Conservation (phyloP, 73 alveolate species). For the Symbiodinium pilosum region DNA sequence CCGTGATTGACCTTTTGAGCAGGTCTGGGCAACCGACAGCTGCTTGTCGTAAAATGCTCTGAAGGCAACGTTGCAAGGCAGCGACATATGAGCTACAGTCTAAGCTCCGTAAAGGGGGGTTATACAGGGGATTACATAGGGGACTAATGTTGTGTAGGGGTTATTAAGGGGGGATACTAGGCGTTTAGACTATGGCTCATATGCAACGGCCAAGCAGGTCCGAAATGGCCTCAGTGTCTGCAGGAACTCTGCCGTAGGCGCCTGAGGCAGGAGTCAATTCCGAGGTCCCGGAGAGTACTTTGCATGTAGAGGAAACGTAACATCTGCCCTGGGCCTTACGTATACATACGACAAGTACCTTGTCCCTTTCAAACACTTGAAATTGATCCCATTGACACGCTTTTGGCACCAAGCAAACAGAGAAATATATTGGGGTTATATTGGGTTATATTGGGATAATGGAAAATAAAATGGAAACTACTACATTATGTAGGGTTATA, state of each 20-base stretch:
- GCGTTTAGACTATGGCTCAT: background rate
- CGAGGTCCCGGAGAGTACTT: background rate
- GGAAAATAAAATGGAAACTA: too few relatives aligned
- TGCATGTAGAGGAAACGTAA: background rate
- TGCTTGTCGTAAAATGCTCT: background rate
- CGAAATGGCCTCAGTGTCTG: conserved; percentile 27
- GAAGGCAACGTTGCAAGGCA: background rate
- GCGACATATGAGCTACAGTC: background rate
- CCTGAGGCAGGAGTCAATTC: background rate
- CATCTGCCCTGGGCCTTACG: background rate
- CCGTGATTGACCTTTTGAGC: conserved; percentile 82
- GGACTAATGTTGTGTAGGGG: too few relatives aligned
- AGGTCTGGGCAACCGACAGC: background rate
- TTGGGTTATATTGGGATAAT: too few relatives aligned
- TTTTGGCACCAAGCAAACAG: background rate
- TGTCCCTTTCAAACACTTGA: background rate
- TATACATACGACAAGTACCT: background rate
- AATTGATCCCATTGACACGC: background rate
- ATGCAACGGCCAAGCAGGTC: background rate
- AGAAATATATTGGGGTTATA: background rate
- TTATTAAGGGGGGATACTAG: too few relatives aligned
- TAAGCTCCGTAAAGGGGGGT: too few relatives aligned
- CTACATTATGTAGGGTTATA: too few relatives aligned
- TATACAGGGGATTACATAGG: too few relatives aligned
- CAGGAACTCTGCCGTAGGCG: conserved; percentile 55